Percentiles rank a stretch among this genome's conserved stretches.
Conservation (phyloP, 2,329 filamentous ascomycete species). For the Parastagonospora nodorum region DNA sequence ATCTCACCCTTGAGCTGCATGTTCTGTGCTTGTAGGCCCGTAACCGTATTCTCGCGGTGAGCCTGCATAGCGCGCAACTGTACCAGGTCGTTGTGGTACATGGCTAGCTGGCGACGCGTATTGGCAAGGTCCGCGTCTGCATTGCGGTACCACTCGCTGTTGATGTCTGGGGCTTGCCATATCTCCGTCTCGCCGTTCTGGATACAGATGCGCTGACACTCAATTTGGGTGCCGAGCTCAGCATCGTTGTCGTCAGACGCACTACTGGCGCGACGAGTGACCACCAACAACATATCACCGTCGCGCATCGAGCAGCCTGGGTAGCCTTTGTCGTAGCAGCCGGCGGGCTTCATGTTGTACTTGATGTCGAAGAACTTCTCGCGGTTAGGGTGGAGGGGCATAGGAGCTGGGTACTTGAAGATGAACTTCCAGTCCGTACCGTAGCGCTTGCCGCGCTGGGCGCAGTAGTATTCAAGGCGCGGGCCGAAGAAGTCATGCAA, state of each 20-base stretch:
- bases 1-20: no score
- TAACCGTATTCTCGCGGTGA: no score
- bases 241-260: not conserved
- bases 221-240: not conserved
- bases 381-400: not conserved
- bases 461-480: slow-evolving; percentile 16
- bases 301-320: slow-evolving; percentile 6
- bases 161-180: not conserved
- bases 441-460: slow-evolving; percentile 13
- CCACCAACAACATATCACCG: slow-evolving; percentile 17
- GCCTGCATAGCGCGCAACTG: no score
- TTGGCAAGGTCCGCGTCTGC: not conserved
- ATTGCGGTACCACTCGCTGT: not conserved
- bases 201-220: slow-evolving; percentile 2
- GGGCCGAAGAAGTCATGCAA: slow-evolving; percentile 14
- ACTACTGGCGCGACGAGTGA: not conserved
- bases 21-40: no score
- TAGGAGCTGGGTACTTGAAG: slow-evolving; percentile 8
- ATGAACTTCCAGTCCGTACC: slow-evolving; percentile 16
- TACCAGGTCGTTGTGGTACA: no score
- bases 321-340: slow-evolving; percentile 8
- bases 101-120: not conserved
- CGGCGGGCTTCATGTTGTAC: slow-evolving; percentile 15
- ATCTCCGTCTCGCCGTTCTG: slow-evolving; percentile 4
- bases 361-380: slow-evolving; percentile 8